These are phyloP conservation scores for Halophytophthora polymorphica DNA, from an alignment of 352 stramenopile genomes.

Conservation along the genomic window DNA sequence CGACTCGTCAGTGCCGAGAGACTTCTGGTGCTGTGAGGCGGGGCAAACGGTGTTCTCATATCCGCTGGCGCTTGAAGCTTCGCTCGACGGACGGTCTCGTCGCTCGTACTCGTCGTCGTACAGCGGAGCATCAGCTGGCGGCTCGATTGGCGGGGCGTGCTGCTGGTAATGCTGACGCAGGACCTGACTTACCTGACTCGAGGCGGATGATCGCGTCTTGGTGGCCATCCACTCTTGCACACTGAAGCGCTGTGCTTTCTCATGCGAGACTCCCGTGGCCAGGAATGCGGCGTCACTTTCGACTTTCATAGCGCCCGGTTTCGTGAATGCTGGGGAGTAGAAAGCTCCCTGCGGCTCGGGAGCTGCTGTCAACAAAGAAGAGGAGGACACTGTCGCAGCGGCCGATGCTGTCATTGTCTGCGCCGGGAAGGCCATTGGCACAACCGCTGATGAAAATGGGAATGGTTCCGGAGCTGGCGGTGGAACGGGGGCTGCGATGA, in stretches of 20 bases:
- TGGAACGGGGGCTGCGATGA: slow-evolving; percentile 1
- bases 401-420: slow-evolving; percentile 1
- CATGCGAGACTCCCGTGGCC: slow-evolving; percentile 59
- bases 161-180: slow-evolving; percentile 23
- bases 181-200: slow-evolving; percentile 21
- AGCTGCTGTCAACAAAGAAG: slow-evolving; percentile 12
- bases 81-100: slow-evolving; percentile 4
- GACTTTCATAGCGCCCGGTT: slow-evolving; percentile 24
- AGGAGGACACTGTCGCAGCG: slow-evolving; percentile 1
- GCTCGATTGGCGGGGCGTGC: slow-evolving; percentile 7
- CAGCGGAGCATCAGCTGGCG: neutral
- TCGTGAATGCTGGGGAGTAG: slow-evolving; percentile 3
- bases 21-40: neutral
- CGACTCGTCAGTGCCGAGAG: neutral
- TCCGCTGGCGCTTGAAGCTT: slow-evolving; percentile 6
- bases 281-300: slow-evolving; percentile 50
- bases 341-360: neutral
- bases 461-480: slow-evolving; percentile 12
- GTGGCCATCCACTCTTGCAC: slow-evolving; percentile 77
- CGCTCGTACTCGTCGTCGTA: slow-evolving; percentile 5
- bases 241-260: slow-evolving; percentile 57
- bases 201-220: slow-evolving; percentile 37
- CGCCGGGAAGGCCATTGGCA: slow-evolving; percentile 5
- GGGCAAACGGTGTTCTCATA: slow-evolving; percentile 1
- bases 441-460: slow-evolving; percentile 18